phyloP scores from a whole-genome alignment of 2,329 filamentous ascomycete genomes.

The Verticillium isaacii region DNA sequence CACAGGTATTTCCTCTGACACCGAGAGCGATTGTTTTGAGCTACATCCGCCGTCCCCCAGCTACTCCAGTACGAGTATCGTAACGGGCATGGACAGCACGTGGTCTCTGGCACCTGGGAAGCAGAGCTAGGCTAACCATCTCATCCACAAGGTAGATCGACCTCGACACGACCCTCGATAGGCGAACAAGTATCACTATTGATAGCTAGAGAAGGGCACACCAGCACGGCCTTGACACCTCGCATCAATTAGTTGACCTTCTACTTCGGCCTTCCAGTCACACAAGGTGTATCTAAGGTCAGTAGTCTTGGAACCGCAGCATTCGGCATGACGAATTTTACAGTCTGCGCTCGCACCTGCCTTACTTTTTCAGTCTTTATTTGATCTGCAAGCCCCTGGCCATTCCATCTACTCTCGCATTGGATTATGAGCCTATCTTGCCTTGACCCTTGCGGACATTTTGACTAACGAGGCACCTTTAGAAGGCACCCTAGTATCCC shows the following conservation, averaged over 20 bases:
- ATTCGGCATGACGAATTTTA: not conserved
- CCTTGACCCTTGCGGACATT: too few relatives aligned
- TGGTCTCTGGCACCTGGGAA: not conserved
- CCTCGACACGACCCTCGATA: not conserved
- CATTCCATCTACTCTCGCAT: too few relatives aligned
- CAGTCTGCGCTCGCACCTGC: too few relatives aligned
- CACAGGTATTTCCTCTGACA: not conserved
- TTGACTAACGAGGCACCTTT: too few relatives aligned
- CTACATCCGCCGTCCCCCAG: too few relatives aligned
- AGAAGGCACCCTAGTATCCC: too few relatives aligned
- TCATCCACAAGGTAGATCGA: not conserved
- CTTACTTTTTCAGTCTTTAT: too few relatives aligned
- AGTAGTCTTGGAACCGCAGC: not conserved
- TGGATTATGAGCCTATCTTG: too few relatives aligned
- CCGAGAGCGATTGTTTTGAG: not conserved
- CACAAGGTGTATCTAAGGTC: not conserved
- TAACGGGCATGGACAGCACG: not conserved
- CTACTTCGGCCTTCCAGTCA: not conserved
- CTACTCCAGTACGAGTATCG: not conserved
- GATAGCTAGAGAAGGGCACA: not conserved
- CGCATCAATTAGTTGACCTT: not conserved
- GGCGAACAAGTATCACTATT: not conserved
- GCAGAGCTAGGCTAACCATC: not conserved
- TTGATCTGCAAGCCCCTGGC: too few relatives aligned
- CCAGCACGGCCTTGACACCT: not conserved